Evolutionary conservation across 805 yeast species (phyloP).

Genomic region (Metschnikowia proteae): DNA sequence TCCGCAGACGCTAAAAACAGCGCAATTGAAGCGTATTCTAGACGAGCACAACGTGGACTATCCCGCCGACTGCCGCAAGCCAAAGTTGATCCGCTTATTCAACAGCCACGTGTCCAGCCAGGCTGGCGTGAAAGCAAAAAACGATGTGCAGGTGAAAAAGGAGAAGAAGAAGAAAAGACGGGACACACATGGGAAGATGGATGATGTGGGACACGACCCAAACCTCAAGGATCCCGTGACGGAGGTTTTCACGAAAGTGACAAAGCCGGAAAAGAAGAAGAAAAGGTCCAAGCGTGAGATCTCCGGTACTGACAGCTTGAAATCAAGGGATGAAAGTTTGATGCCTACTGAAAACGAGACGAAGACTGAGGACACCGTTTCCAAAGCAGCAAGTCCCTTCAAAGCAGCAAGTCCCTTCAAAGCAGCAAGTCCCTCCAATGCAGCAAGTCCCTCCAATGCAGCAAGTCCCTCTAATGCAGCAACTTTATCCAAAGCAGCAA

Average conservation of each 20-base stretch:
- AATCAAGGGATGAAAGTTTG: too few species aligned
- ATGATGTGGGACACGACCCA: too few species aligned
- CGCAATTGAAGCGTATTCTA: slow-evolving; percentile 66
- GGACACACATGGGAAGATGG: too few species aligned
- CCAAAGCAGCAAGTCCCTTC: too few species aligned
- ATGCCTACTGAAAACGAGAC: too few species aligned
- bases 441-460: too few species aligned
- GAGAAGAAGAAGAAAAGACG: neutral
- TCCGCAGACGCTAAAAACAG: slow-evolving; percentile 59
- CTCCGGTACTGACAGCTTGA: neutral
- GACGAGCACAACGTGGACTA: slow-evolving; percentile 58
- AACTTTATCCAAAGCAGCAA: neutral
- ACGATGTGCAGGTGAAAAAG: neutral
- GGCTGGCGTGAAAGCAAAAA: neutral
- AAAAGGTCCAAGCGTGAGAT: neutral
- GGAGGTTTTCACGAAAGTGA: neutral
- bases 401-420: too few species aligned
- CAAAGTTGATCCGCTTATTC: slow-evolving; percentile 38
- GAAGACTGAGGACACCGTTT: too few species aligned
- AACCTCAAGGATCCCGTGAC: too few species aligned
- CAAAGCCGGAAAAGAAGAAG: slow-evolving; percentile 3
- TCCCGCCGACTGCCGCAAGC: slow-evolving; percentile 64
- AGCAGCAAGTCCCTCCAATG: too few species aligned
- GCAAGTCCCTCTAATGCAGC: neutral
- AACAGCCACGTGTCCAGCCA: neutral